Base-by-base conservation (phyloP, 2,329 filamentous ascomycete species). In the Raffaelea deltoideospora region DNA sequence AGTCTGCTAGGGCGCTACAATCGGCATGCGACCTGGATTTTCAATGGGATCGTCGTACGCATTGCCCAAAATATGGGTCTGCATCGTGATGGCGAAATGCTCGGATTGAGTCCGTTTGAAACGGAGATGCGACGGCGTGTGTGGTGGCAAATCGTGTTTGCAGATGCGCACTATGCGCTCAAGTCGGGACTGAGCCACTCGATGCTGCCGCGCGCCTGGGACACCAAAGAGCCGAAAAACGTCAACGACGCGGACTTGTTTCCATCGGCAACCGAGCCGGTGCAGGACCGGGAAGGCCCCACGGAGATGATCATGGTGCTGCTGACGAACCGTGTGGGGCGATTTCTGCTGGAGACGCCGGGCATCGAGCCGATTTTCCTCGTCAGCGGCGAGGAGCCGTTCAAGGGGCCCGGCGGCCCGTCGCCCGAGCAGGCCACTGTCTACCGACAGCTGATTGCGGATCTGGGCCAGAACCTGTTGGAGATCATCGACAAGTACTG, bases 31-130 rank as follows among this genome's bases (percentile, higher is more conserved):
- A 60, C 68, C 5, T 77, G 72, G 69, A 65, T 76, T 31, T 48
- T 79, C 18, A 72, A 69, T 35, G 74, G 74, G 5, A 59, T 73
- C 14, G 61, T 72, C 5, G 61, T 80, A 24, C 66, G 76, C 17
- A 72, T 80, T 36, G 75, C 73, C 1, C 70, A 78, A 48, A 75
- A 76, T 48, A 75, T 80, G 63, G 76, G 76, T 1, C 61, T 79
- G 33, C 73, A 79, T 41, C 64, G 70, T 11, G 75, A 80, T 41
- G 74, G 72, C 26, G 64, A 67, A 41, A 52, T 56, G 15, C 57
- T 75, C 6, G 66, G 65, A 2, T 57, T 79, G 2, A 59, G 66
- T 0, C 70, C 73, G 0, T 77, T 78, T 45, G 74, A 80, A 46
- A 69, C 68, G 3, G 74, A 81, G 48, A 79, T 80, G 62, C 65